A percentile compares a stretch with the other conserved stretches of the same genome.
Evolutionary conservation across 2,329 filamentous ascomycete genomes (phyloP).

Genomic region (Simplicillium sp.): DNA sequence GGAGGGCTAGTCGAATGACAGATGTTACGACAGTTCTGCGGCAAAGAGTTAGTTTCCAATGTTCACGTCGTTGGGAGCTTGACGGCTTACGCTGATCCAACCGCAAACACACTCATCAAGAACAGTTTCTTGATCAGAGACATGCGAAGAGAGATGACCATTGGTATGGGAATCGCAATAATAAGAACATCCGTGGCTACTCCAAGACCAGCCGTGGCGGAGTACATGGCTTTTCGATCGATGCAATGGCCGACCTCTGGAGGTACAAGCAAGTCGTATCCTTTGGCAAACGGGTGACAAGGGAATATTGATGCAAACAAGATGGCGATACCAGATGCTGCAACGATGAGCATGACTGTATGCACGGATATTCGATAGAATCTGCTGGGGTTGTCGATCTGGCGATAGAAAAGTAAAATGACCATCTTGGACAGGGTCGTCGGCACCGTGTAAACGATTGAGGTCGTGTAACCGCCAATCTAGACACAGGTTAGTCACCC

Average conservation of each 20-base stretch:
- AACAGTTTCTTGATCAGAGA: constrained; percentile 34
- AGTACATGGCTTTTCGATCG: constrained; percentile 32
- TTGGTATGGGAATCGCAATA: constrained; percentile 33
- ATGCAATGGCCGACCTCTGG: constrained; percentile 24
- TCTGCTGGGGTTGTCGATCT: constrained; percentile 5
- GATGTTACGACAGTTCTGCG: constrained; percentile 21
- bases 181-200: constrained; percentile 36
- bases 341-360: constrained; percentile 6
- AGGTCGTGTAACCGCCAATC: constrained; percentile 3
- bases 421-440: constrained; percentile 9
- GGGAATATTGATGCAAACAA: constrained; percentile 20
- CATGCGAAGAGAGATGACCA: constrained; percentile 31
- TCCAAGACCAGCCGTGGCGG: constrained; percentile 35
- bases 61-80: neutral
- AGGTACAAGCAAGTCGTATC: constrained; percentile 6
- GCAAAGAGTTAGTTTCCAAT: neutral
- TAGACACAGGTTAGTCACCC: constrained; percentile 1
- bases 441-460: constrained; percentile 10
- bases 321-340: constrained; percentile 11
- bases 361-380: constrained; percentile 8
- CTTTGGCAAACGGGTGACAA: constrained; percentile 16
- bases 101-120: constrained; percentile 29
- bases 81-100: constrained; percentile 21
- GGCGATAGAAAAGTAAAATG: constrained; percentile 9
- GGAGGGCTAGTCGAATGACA: constrained; percentile 15